phyloP scores from a whole-genome alignment of 2,329 filamentous ascomycete genomes.

The Huntiella moniliformis region DNA sequence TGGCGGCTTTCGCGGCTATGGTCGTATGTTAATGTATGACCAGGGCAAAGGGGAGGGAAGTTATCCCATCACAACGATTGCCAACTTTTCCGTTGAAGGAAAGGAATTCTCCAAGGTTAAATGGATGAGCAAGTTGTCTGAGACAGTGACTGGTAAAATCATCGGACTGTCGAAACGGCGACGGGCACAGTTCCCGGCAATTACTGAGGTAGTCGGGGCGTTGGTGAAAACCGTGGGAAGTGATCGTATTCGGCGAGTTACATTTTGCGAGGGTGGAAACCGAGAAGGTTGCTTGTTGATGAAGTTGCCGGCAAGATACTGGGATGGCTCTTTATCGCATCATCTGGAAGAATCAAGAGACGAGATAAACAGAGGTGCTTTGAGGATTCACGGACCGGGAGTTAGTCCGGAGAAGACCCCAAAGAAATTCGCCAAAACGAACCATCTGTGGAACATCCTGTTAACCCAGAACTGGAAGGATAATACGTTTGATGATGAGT shows the following conservation, averaged over 20 bases:
- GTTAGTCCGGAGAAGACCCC: no score
- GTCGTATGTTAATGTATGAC: conserved; percentile 63
- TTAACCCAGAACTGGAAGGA: conserved; percentile 32
- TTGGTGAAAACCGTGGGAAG: conserved; percentile 50
- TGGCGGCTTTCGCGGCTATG: conserved; percentile 79
- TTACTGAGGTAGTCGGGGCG: conserved; percentile 60
- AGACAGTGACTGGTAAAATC: conserved; percentile 33
- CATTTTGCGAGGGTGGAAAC: conserved; percentile 77
- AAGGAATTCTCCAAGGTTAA: conserved; percentile 37
- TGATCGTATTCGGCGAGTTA: conserved; percentile 42
- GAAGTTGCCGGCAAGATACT: conserved; percentile 29
- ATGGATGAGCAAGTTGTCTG: conserved; percentile 32
- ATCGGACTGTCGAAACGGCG: conserved; percentile 68
- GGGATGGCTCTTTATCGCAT: no score
- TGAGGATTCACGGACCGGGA: no score
- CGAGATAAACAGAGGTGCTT: no score
- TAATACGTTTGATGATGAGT: conserved; percentile 28
- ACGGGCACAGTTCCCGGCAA: conserved; percentile 65
- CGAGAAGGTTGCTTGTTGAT: conserved; percentile 67
- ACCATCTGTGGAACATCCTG: conserved; percentile 15
- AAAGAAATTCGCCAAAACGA: no score
- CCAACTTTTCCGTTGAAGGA: conserved; percentile 51
- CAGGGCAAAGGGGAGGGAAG: conserved; percentile 45
- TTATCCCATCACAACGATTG: conserved; percentile 70
- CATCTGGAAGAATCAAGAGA: conserved; percentile 6